Percentiles rank a stretch among this genome's conserved stretches.
These are phyloP conservation scores for Nakazawaea ambrosiae DNA, from an alignment of 805 yeast species.

Conservation along the genomic window DNA sequence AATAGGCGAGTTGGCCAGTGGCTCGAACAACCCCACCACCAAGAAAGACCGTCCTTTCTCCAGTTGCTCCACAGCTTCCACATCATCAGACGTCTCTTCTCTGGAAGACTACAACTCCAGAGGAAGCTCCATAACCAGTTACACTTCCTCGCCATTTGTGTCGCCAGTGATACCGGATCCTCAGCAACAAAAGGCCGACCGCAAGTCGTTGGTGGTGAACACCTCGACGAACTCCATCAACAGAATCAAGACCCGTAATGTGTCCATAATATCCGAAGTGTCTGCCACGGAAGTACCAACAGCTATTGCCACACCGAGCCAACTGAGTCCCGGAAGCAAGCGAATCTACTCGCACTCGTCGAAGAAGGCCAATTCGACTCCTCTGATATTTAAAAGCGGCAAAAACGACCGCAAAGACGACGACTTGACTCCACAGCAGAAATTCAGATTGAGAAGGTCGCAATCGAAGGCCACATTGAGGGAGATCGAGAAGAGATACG, in stretches of 20 bases:
- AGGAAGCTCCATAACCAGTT: conserved; percentile 10
- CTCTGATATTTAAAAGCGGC: conserved; percentile 1
- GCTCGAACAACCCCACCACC: not conserved
- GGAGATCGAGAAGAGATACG: conserved; percentile 31
- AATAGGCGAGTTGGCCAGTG: no score
- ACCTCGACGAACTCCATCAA: no score
- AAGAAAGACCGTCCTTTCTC: conserved; percentile 11
- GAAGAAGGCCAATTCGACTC: conserved; percentile 3
- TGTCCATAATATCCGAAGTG: no score
- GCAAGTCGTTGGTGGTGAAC: no score
- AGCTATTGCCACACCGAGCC: no score
- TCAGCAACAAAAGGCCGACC: not conserved
- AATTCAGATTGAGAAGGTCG: conserved; percentile 28
- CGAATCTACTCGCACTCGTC: no score
- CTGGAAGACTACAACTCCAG: conserved; percentile 7
- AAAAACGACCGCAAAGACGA: no score
- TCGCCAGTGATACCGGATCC: conserved; percentile 4
- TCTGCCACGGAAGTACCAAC: no score
- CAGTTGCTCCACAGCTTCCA: conserved; percentile 3
- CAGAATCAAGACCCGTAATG: no score
- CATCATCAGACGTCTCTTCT: conserved; percentile 7
- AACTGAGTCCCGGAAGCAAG: no score
- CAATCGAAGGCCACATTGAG: conserved; percentile 25
- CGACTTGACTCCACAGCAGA: conserved; percentile 35
- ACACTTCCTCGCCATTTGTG: conserved; percentile 4